Conservation (phyloP, 2,329 filamentous ascomycete genomes). For the Xylariaceae sp. region DNA sequence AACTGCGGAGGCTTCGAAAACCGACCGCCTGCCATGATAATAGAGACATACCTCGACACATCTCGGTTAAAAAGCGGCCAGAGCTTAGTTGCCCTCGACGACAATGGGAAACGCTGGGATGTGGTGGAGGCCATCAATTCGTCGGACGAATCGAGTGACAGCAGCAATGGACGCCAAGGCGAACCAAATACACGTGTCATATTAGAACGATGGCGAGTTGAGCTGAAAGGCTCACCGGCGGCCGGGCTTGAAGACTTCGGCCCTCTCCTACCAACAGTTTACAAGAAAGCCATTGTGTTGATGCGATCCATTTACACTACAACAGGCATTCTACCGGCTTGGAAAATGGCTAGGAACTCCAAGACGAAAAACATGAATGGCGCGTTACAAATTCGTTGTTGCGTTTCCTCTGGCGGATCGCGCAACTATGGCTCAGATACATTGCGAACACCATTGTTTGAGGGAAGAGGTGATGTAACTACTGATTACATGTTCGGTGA, state of each 20-base stretch:
- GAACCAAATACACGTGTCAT: constrained; percentile 67
- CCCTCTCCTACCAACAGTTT: constrained; percentile 72
- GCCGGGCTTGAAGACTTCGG: constrained; percentile 54
- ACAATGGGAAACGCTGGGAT: constrained; percentile 88
- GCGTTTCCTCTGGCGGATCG: constrained; percentile 63
- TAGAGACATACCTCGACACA: constrained; percentile 86
- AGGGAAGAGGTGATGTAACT: constrained; percentile 58
- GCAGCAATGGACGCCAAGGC: constrained; percentile 37
- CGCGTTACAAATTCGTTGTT: constrained; percentile 71
- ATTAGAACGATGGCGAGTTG: constrained; percentile 86
- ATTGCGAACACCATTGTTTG: constrained; percentile 66
- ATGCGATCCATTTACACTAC: constrained; percentile 86
- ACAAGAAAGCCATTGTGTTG: constrained; percentile 95
- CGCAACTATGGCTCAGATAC: constrained; percentile 59
- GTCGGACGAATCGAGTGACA: constrained; percentile 51
- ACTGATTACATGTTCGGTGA: constrained; percentile 78
- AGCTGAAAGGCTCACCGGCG: constrained; percentile 62
- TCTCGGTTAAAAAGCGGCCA: constrained; percentile 77
- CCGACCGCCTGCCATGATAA: constrained; percentile 76
- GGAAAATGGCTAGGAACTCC: constrained; percentile 73
- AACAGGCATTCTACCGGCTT: constrained; percentile 77
- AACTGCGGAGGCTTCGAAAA: constrained; percentile 71
- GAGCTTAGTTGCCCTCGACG: constrained; percentile 81
- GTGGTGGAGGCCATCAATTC: constrained; percentile 76
- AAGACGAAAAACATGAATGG: constrained; percentile 66